Percentiles rank a stretch among this genome's conserved stretches.
These are phyloP conservation scores for Apiospora malaysiana DNA, from an alignment of 2,329 filamentous ascomycete species.

Conservation along the genomic window DNA sequence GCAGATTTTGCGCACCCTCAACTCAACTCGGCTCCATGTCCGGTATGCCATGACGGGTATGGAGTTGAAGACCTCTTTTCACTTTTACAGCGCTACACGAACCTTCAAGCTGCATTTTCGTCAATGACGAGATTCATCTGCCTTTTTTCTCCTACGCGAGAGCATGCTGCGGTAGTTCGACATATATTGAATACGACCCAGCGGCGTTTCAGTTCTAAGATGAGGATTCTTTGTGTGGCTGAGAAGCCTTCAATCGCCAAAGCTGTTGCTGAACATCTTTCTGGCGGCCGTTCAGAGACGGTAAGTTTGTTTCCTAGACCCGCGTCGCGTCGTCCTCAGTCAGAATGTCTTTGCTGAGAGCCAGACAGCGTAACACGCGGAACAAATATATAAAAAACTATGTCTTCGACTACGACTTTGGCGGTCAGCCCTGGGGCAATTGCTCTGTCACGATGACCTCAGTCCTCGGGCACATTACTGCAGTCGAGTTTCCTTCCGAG, in stretches of 20 bases:
- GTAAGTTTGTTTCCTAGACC: constrained; percentile 55
- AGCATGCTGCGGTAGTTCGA: not conserved
- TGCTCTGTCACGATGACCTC: constrained; percentile 93
- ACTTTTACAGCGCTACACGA: not conserved
- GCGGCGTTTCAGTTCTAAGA: constrained; percentile 40
- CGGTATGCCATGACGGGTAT: not conserved
- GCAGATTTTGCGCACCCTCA: not conserved
- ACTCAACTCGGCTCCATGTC: not conserved
- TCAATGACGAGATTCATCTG: not conserved
- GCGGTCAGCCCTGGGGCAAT: constrained; percentile 71
- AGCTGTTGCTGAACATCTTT: constrained; percentile 88
- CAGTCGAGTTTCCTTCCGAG: constrained; percentile 74
- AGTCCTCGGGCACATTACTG: constrained; percentile 86
- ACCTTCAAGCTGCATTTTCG: not conserved
- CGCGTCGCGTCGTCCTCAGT: constrained; percentile 22
- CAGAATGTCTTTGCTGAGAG: constrained; percentile 26
- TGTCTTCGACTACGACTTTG: constrained; percentile 88
- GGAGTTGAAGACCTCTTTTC: not conserved
- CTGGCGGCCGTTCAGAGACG: constrained; percentile 73
- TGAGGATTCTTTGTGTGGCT: constrained; percentile 62
- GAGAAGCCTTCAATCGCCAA: constrained; percentile 51
- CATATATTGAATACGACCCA: not conserved
- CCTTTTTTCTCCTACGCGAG: not conserved
- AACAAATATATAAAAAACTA: constrained; percentile 93
- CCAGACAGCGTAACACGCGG: constrained; percentile 66